These are phyloP conservation scores for Orobanche coerulescens DNA, from an alignment of 257 asterid species.

Conservation along the genomic window DNA sequence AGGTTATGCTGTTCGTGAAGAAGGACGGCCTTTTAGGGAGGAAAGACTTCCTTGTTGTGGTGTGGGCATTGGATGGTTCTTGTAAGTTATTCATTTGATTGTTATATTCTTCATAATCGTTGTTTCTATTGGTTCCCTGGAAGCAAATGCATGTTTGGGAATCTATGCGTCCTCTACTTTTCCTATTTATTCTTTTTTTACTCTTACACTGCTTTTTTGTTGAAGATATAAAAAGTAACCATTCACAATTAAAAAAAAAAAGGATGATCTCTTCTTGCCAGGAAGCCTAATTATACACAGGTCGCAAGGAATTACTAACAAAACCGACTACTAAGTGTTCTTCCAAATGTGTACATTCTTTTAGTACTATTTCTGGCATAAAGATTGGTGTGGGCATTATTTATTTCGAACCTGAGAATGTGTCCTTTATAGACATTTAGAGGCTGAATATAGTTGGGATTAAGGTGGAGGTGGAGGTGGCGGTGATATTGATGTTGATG, in stretches of 20 bases:
- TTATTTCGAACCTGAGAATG: background rate
- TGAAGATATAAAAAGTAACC: background rate
- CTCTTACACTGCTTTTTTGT: background rate
- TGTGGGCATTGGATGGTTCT: slow-evolving; percentile 82
- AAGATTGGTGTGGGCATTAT: background rate
- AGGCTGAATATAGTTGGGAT: no score
- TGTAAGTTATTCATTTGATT: slow-evolving; percentile 46
- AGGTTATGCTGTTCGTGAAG: slow-evolving; percentile 67
- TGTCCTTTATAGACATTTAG: no score
- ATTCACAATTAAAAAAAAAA: no score
- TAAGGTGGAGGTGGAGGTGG: no score
- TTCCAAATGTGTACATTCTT: background rate
- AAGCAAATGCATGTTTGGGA: background rate
- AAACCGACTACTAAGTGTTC: background rate
- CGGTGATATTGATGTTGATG: no score
- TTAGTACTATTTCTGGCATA: background rate
- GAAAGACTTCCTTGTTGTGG: slow-evolving; percentile 91
- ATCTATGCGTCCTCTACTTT: slow-evolving; percentile 5
- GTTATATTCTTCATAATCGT: background rate
- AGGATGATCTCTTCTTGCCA: background rate
- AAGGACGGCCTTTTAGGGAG: slow-evolving; percentile 42
- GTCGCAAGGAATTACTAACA: background rate
- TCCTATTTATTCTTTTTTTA: background rate
- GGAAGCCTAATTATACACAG: background rate
- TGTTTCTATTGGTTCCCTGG: background rate